Evolutionary conservation across 768 basidiomycete species (phyloP), one percentile per base, ranked within the genome.

Genomic region (Boletus fagicola): DNA sequence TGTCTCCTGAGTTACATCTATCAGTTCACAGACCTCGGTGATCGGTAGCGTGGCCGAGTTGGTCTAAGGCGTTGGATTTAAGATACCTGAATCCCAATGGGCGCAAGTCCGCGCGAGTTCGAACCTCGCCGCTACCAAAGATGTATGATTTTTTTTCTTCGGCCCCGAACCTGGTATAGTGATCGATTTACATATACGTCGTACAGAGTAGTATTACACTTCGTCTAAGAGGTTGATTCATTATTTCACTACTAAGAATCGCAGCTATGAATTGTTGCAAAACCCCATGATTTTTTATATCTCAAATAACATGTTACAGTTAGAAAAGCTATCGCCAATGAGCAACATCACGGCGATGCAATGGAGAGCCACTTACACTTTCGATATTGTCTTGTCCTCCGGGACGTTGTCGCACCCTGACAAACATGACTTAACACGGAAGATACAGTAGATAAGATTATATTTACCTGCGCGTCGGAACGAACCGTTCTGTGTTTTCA

Each of bases 21-120:
- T 52, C 0, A 11, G 10, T 15, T 12, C 33, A 50, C 51, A 44
- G 20, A 0, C 1, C 0, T 54, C 59, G 61, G 36, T 57, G 71
- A 65, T 75, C 60, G 79, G 79, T 78, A 84, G 83, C 81, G 84
- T 89, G 87, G 85, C 87, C 87, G 87, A 89, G 87, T 87, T 76
- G 87, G 86, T 88, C 86, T 88, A 89, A 88, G 87, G 87, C 85
- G 87, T 88, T 87, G 86, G 87, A 87, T 87, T 89, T 89, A 90
- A 88, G 87, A 62, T 24, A 53, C 72, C 67, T 86, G 86, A 83
- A 80, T 88, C 86, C 87, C 85, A 87, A 88, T 88, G 86, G 85
- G 83, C 80, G 84, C 39, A 79, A 83, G 80, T 78, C 86, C 87
- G 86, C 88, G 87, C 85, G 88, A 88, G 88, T 90, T 89, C 87